Percentiles rank a stretch among this genome's conserved stretches.
phyloP scores from a whole-genome alignment of 192 early-diverging fungal genomes.

The Backusella psychrophila region DNA sequence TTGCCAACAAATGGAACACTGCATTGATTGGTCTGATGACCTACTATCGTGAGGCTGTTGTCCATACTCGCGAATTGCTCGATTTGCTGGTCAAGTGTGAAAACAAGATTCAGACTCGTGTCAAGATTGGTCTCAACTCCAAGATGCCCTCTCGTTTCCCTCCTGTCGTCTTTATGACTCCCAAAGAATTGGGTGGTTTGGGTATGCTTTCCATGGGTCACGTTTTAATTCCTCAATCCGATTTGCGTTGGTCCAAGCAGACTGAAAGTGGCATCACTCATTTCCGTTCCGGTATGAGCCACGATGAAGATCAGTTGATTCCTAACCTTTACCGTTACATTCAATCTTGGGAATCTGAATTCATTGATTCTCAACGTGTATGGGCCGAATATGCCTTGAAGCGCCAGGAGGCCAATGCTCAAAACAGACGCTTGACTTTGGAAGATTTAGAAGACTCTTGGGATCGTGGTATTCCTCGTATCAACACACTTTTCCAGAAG shows the following conservation, averaged over 20 bases:
- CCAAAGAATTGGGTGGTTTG: constrained; percentile 85
- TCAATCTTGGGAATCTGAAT: constrained; percentile 98
- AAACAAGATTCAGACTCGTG: constrained; percentile 98
- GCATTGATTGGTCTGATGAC: constrained; percentile 95
- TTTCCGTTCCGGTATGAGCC: constrained; percentile 97
- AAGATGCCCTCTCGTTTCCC: constrained; percentile 99
- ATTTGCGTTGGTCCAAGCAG: constrained; percentile 95
- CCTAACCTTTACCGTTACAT: constrained; percentile 98
- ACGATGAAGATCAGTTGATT: constrained; percentile 95
- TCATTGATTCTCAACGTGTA: constrained; percentile 97
- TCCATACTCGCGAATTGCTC: constrained; percentile 94
- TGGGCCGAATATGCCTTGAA: constrained; percentile 99
- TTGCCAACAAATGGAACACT: constrained; percentile 96
- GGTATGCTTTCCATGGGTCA: constrained; percentile 99
- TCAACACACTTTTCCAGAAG: constrained; percentile 98
- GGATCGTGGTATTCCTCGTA: constrained; percentile 98
- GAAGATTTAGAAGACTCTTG: constrained; percentile 98
- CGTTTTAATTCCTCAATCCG: constrained; percentile 95
- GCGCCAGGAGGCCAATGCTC: constrained; percentile 93
- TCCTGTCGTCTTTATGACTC: constrained; percentile 71
- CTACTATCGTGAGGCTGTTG: constrained; percentile 97
- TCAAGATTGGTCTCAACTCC: constrained; percentile 99
- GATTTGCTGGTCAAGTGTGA: constrained; percentile 97
- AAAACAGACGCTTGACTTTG: constrained; percentile 96
- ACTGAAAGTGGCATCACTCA: constrained; percentile 97